phyloP scores from a whole-genome alignment of 768 basidiomycete genomes.

The Candolleomyces aberdarensis region DNA sequence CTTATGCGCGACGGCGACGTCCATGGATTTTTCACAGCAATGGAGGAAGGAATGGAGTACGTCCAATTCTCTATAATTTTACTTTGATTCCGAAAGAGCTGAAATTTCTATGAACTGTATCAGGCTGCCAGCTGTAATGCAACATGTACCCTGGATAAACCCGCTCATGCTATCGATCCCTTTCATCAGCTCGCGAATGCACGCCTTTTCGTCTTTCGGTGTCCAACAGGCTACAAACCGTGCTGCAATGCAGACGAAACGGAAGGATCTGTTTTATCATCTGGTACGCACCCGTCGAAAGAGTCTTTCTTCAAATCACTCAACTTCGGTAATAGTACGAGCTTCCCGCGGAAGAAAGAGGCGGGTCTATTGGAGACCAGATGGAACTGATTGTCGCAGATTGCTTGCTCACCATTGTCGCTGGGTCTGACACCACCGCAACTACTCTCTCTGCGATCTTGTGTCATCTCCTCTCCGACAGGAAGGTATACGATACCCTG shows the following conservation, averaged over 20 bases:
- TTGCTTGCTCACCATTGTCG: conserved; percentile 24
- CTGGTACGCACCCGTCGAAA: conserved; percentile 15
- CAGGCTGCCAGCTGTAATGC: conserved; percentile 15
- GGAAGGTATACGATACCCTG: conserved; percentile 17
- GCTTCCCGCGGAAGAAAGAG: conserved; percentile 13
- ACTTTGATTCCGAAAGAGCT: no score
- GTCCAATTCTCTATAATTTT: background rate
- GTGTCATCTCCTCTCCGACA: conserved; percentile 22
- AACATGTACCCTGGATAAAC: conserved; percentile 10
- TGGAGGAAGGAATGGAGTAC: conserved; percentile 24
- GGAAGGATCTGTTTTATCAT: conserved; percentile 25
- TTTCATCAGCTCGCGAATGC: background rate
- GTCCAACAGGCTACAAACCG: conserved; percentile 16
- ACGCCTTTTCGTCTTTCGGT: conserved; percentile 1
- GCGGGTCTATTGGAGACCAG: background rate
- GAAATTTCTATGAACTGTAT: background rate
- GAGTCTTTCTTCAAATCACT: background rate
- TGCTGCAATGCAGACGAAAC: background rate
- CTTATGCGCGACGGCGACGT: conserved; percentile 19
- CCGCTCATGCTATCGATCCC: conserved; percentile 1
- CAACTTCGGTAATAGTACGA: conserved; percentile 9
- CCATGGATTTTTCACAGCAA: conserved; percentile 17
- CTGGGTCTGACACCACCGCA: conserved; percentile 29
- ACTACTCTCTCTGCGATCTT: conserved; percentile 21
- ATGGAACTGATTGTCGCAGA: conserved; percentile 16